Conservation (phyloP, 495 filamentous ascomycete species). For the Podospora bellae-mahoneyi region DNA sequence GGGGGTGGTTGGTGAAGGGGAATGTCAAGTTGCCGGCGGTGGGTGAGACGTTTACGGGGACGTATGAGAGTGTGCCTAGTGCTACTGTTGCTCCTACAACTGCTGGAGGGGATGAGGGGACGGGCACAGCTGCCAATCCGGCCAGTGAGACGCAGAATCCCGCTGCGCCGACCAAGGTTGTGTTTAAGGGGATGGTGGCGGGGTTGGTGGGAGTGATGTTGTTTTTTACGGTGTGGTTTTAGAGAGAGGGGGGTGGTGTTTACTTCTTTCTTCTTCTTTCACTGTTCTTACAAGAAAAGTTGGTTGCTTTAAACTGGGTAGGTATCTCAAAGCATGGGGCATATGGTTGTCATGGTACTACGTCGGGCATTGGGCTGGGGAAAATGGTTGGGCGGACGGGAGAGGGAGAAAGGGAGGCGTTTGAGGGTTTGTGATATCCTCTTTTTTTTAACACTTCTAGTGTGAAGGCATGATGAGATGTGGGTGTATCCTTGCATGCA, state of each 20-base stretch:
- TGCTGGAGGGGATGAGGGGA: background rate
- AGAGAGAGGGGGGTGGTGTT: constrained; percentile 7
- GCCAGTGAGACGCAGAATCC: constrained; percentile 28
- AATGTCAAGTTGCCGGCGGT: constrained; percentile 65
- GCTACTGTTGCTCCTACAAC: constrained; percentile 19
- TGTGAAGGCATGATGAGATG: background rate
- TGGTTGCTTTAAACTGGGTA: background rate
- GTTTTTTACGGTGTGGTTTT: constrained; percentile 53
- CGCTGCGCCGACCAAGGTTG: constrained; percentile 45
- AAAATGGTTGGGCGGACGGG: background rate
- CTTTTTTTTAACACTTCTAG: constrained; percentile 3
- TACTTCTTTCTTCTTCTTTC: constrained; percentile 10
- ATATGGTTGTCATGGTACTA: background rate
- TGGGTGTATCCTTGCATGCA: background rate
- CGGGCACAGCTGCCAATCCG: constrained; percentile 7
- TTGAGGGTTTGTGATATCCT: too few species aligned
- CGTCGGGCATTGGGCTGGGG: background rate
- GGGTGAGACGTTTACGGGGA: constrained; percentile 49
- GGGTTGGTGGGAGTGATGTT: constrained; percentile 53
- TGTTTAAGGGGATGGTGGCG: constrained; percentile 50
- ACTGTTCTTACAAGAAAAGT: background rate
- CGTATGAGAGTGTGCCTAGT: constrained; percentile 28
- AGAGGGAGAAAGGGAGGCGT: background rate
- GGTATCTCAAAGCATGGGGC: background rate
- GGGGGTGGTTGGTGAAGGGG: constrained; percentile 69